Conservation (phyloP, 2,329 filamentous ascomycete genomes). For the Arthrobotrys entomopaga region DNA sequence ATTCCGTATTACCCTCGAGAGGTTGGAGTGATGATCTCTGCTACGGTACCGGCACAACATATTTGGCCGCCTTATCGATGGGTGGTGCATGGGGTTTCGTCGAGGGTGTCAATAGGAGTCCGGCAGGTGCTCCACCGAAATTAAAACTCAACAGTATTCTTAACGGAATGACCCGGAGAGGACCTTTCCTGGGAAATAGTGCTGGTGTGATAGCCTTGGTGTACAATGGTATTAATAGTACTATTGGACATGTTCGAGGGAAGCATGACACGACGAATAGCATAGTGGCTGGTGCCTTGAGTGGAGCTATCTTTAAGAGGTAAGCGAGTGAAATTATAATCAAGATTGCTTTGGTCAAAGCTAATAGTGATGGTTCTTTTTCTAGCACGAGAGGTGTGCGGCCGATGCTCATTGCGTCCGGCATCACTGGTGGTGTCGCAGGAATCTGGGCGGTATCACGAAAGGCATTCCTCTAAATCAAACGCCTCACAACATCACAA, state of each 20-base stretch:
- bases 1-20: constrained; percentile 89
- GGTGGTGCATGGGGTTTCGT: constrained; percentile 93
- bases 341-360: not conserved
- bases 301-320: constrained; percentile 89
- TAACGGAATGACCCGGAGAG: constrained; percentile 90
- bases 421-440: constrained; percentile 85
- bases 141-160: constrained; percentile 92
- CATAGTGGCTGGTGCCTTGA: constrained; percentile 82
- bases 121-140: constrained; percentile 81
- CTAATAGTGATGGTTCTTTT: constrained; percentile 14
- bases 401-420: constrained; percentile 94
- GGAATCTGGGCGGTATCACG: constrained; percentile 81
- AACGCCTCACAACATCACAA: not conserved
- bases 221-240: constrained; percentile 92
- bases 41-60: constrained; percentile 95
- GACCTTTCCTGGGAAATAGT: constrained; percentile 95
- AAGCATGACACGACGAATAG: constrained; percentile 93
- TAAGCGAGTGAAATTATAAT: not conserved
- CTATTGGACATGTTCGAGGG: constrained; percentile 79
- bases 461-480: constrained; percentile 55
- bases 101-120: constrained; percentile 81
- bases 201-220: constrained; percentile 94
- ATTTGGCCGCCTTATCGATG: constrained; percentile 83
- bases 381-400: constrained; percentile 82
- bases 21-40: constrained; percentile 98